Conservation (phyloP, 2,329 filamentous ascomycete genomes). For the Pyrenophora graminea region DNA sequence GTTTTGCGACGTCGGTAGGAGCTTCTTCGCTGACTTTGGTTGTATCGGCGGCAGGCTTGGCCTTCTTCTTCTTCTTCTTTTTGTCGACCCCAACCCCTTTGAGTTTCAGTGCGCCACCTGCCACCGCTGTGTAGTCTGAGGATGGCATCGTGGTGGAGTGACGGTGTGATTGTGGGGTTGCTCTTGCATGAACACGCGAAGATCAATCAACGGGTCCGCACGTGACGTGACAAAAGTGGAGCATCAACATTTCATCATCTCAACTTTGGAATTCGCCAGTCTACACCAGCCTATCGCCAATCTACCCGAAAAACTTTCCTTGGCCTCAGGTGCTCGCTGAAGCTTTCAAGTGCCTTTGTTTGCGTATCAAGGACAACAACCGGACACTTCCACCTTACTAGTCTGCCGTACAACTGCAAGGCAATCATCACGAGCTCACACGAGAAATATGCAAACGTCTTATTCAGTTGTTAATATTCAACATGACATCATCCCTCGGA, state of each 20-base stretch:
- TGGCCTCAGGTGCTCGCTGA: no score
- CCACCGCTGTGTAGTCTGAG: slow-evolving; percentile 72
- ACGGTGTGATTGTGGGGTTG: slow-evolving; percentile 3
- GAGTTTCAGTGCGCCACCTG: slow-evolving; percentile 78
- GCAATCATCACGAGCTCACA: no score
- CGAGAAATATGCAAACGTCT: no score
- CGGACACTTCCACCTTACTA: no score
- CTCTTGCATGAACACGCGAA: slow-evolving; percentile 3
- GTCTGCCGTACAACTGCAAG: no score
- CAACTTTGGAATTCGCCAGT: no score
- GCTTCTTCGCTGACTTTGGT: slow-evolving; percentile 14
- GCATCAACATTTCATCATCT: not conserved
- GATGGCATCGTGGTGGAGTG: slow-evolving; percentile 61
- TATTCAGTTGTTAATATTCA: no score
- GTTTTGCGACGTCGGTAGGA: slow-evolving; percentile 27
- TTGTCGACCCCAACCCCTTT: slow-evolving; percentile 73
- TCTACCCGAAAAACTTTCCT: no score
- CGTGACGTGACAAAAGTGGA: slow-evolving; percentile 5
- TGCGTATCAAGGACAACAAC: no score
- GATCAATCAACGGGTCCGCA: slow-evolving; percentile 2
- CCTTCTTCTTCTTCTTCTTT: slow-evolving; percentile 60
- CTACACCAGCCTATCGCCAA: no score
- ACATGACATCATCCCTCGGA: no score
- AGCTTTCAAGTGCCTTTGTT: no score
- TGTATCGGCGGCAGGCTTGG: slow-evolving; percentile 40